phyloP scores from a whole-genome alignment of 495 filamentous ascomycete genomes.

The Penicillium ochrochloron region DNA sequence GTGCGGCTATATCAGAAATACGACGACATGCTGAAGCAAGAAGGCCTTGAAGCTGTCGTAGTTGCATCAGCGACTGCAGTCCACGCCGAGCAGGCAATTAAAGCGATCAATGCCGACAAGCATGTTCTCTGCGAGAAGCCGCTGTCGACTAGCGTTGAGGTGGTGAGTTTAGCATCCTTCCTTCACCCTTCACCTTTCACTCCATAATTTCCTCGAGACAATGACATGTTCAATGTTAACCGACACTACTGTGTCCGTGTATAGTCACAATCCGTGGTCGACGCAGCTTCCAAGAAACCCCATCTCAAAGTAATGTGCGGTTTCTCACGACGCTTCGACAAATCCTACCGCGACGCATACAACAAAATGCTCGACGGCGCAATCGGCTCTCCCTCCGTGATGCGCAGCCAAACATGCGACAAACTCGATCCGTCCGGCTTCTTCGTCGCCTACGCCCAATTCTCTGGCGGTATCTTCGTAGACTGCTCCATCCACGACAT shows the following conservation, averaged over 20 bases:
- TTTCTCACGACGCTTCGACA: slow-evolving; percentile 61
- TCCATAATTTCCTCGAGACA: neutral
- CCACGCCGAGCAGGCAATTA: slow-evolving; percentile 61
- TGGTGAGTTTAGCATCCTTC: slow-evolving; percentile 42
- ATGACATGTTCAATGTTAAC: neutral
- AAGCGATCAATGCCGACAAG: slow-evolving; percentile 56
- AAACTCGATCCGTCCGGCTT: slow-evolving; percentile 57
- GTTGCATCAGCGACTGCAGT: slow-evolving; percentile 58
- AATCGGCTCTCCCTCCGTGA: slow-evolving; percentile 55
- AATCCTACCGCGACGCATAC: slow-evolving; percentile 56
- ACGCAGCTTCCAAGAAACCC: slow-evolving; percentile 51
- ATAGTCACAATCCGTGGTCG: slow-evolving; percentile 58
- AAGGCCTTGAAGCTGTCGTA: slow-evolving; percentile 57
- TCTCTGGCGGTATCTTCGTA: slow-evolving; percentile 62
- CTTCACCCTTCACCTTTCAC: neutral
- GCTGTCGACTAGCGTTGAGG: slow-evolving; percentile 52
- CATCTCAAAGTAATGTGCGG: slow-evolving; percentile 57
- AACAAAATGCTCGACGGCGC: slow-evolving; percentile 47
- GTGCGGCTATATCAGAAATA: slow-evolving; percentile 56
- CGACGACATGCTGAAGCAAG: slow-evolving; percentile 60
- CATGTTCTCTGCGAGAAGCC: slow-evolving; percentile 65
- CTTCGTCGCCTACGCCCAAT: slow-evolving; percentile 59
- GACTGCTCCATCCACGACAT: slow-evolving; percentile 62
- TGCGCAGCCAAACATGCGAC: slow-evolving; percentile 63
- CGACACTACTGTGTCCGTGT: neutral